phyloP scores from a whole-genome alignment of 441 rosid species.

The Brassica hybrid region DNA sequence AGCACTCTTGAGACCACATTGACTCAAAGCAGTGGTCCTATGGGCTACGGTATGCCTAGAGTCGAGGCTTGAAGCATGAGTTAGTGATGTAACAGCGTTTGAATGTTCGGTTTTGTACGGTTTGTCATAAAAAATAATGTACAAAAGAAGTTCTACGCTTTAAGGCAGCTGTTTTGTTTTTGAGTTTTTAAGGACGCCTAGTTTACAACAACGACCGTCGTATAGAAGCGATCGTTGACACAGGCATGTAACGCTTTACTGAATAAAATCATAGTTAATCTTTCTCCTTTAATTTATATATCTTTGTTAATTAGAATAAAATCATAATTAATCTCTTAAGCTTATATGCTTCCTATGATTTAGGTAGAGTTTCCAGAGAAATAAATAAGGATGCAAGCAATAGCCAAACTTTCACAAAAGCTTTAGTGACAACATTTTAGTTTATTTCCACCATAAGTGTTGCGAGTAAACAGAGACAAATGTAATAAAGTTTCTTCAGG shows the following conservation, averaged over 20 bases:
- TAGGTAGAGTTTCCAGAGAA: slow-evolving; percentile 21
- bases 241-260: slow-evolving; percentile 11
- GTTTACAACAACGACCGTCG: slow-evolving; percentile 16
- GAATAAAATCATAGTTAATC: slow-evolving; percentile 14
- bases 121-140: slow-evolving; percentile 29
- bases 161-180: slow-evolving; percentile 26
- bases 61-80: slow-evolving; percentile 21
- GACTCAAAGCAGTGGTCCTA: slow-evolving; percentile 36
- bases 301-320: not conserved
- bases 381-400: slow-evolving; percentile 21
- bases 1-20: slow-evolving; percentile 50
- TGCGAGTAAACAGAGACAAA: not conserved
- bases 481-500: not conserved
- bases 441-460: not conserved
- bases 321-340: slow-evolving; percentile 2
- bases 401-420: not conserved
- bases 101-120: slow-evolving; percentile 17
- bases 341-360: not conserved
- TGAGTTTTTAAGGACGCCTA: slow-evolving; percentile 13
- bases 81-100: slow-evolving; percentile 5
- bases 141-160: slow-evolving; percentile 21
- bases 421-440: not conserved
- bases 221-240: slow-evolving; percentile 21
- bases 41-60: slow-evolving; percentile 28
- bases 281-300: not conserved